Evolutionary conservation across 1,139 yeast species (phyloP), one percentile per base, ranked within the genome.

Genomic region (Lodderomyces parapsilosis): DNA sequence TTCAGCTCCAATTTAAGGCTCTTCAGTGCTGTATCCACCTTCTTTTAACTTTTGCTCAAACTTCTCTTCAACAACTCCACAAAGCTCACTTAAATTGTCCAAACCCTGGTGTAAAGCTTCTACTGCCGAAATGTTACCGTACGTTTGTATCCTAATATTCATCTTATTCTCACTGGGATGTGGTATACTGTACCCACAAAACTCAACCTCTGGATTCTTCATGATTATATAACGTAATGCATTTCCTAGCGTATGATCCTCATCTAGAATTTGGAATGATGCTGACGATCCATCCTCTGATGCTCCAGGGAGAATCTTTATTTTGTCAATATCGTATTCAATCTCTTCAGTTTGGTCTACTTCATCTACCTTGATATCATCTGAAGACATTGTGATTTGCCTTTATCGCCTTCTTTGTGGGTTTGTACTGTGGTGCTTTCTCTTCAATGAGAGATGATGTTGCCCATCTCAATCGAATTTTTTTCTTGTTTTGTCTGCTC

Each of bases 141-240:
- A 91, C 1, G 99, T 94, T 66, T 93, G 99, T 51, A 93, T 89
- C 67, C 99, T 81, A 45, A 93, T 63, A 68, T 94, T 90, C 67
- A 93, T 71, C 56, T 87, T 86, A 48, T 89, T 79, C 66, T 94
- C 99, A 28, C 96, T 88, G 23, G 99, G 99, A 66, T 93, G 99
- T n/a, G 99, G 99, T 50, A 93, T 94, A 40, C 97, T 88, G 68
- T 93, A 93, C 46, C 99, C 99, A 60, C 98, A 93, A 64, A 94
- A 93, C 60, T 93, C 99, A 27, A 93, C 98, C 54, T 90, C 96
- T 32, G 97, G 96, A 67, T 93, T 93, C 68, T 91, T 91, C 96
- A 93, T 90, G 56, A 93, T 89, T 59, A 93, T 81, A 64, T 90
- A 91, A 62, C 97, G 82, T 47, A 93, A 76, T 4, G 98, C 87